Percentiles rank a stretch among this genome's conserved stretches.
These are phyloP conservation scores for Aspergillus asperescens DNA, from an alignment of 495 filamentous ascomycete species.

Conservation along the genomic window DNA sequence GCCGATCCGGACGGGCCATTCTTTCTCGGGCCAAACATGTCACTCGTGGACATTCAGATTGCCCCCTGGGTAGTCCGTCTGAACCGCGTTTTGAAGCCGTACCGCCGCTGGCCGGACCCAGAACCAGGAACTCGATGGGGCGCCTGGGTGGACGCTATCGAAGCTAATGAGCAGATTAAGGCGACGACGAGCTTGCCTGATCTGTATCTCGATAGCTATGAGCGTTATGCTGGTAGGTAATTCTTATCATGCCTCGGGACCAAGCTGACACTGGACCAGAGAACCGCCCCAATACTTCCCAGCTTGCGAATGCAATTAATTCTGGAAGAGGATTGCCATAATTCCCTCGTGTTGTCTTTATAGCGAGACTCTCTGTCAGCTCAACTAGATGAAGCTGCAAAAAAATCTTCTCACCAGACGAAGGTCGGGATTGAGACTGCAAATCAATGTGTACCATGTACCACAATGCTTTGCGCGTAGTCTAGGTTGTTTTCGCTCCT, in stretches of 20 bases:
- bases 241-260: background rate
- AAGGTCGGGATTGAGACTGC: background rate
- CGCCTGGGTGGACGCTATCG: slow-evolving; percentile 77
- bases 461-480: slow-evolving; percentile 10
- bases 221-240: slow-evolving; percentile 56
- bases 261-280: slow-evolving; percentile 35
- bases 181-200: slow-evolving; percentile 71
- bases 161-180: slow-evolving; percentile 64
- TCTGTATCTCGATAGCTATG: slow-evolving; percentile 69
- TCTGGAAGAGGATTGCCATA: slow-evolving; percentile 49
- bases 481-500: slow-evolving; percentile 39
- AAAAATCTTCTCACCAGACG: background rate
- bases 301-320: slow-evolving; percentile 55
- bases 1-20: slow-evolving; percentile 69
- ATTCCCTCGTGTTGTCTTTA: background rate
- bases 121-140: slow-evolving; percentile 65
- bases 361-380: background rate
- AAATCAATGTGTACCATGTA: background rate
- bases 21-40: slow-evolving; percentile 67
- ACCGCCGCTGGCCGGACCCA: slow-evolving; percentile 73
- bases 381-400: background rate
- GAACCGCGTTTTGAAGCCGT: slow-evolving; percentile 67
- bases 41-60: slow-evolving; percentile 80
- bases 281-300: slow-evolving; percentile 57
- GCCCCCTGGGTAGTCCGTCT: slow-evolving; percentile 85